A percentile compares a stretch with the other conserved stretches of the same genome.
Conservation (phyloP, 2,329 filamentous ascomycete species). For the Neofusicoccum laricinum region DNA sequence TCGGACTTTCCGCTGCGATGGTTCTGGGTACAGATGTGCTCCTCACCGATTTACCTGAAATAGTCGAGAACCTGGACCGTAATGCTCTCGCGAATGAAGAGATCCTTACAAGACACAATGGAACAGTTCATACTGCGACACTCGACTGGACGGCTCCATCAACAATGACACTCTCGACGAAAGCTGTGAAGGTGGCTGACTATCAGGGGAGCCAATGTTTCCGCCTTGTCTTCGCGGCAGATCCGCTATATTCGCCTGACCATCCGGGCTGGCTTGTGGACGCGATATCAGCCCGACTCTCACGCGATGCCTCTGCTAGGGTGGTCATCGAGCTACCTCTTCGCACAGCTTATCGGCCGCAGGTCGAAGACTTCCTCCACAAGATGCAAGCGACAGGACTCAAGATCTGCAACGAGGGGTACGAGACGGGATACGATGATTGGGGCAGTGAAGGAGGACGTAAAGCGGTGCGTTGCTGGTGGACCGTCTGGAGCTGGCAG, state of each 20-base stretch:
- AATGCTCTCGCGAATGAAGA: constrained; percentile 67
- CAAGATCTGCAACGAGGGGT: constrained; percentile 57
- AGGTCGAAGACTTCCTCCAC: constrained; percentile 62
- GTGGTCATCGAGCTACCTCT: constrained; percentile 79
- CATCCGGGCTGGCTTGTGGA: constrained; percentile 73
- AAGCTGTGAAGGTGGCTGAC: constrained; percentile 4
- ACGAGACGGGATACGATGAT: constrained; percentile 68
- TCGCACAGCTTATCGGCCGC: constrained; percentile 65
- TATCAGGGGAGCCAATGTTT: constrained; percentile 26
- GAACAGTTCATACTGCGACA: constrained; percentile 59
- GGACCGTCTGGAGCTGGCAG: constrained; percentile 57
- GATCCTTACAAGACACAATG: constrained; percentile 54
- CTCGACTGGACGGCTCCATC: constrained; percentile 70
- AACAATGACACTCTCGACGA: constrained; percentile 5
- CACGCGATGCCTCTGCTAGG: constrained; percentile 54
- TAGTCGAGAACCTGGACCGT: constrained; percentile 73
- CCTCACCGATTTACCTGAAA: constrained; percentile 80
- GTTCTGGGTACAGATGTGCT: constrained; percentile 65
- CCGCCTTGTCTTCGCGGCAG: constrained; percentile 73
- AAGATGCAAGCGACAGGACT: constrained; percentile 57
- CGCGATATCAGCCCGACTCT: constrained; percentile 68
- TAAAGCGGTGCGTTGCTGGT: constrained; percentile 63
- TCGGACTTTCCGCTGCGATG: constrained; percentile 79
- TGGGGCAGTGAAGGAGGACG: constrained; percentile 58
- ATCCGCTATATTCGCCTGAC: constrained; percentile 80